Evolutionary conservation across 2,329 filamentous ascomycete genomes (phyloP).

Genomic region (Elsinoe arachidis): DNA sequence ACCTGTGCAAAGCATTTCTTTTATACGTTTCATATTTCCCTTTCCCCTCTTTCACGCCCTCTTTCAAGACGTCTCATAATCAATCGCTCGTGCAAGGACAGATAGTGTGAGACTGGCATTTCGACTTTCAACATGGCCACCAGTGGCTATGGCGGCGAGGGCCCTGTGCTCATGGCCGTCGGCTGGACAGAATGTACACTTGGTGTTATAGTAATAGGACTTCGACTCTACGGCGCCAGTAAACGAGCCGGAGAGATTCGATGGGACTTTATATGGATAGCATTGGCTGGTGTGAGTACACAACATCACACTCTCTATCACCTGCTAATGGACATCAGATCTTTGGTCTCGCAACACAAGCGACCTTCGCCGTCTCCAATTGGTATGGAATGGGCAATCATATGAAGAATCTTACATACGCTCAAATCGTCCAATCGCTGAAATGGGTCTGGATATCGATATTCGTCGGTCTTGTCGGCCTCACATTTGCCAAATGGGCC

Average conservation of each 20-base stretch:
- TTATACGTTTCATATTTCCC: slow-evolving; percentile 4
- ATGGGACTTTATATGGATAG: slow-evolving; percentile 12
- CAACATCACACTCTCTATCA: neutral
- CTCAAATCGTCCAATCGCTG: neutral
- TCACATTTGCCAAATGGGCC: slow-evolving; percentile 8
- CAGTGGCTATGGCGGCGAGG: slow-evolving; percentile 9
- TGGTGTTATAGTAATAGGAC: slow-evolving; percentile 5
- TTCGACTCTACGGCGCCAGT: slow-evolving; percentile 8
- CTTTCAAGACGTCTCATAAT: neutral
- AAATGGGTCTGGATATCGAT: slow-evolving; percentile 13
- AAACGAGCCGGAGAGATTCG: slow-evolving; percentile 7
- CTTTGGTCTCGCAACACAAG: slow-evolving; percentile 10
- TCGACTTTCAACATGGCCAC: neutral
- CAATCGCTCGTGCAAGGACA: neutral
- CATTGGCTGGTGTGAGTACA: neutral
- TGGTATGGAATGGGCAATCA: slow-evolving; percentile 10
- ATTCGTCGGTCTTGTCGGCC: slow-evolving; percentile 8
- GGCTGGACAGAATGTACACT: slow-evolving; percentile 1
- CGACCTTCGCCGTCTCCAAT: slow-evolving; percentile 3
- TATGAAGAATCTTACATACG: slow-evolving; percentile 8
- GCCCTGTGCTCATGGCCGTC: slow-evolving; percentile 9
- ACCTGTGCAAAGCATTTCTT: neutral
- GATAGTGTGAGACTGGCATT: neutral
- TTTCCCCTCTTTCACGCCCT: neutral
- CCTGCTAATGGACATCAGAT: neutral